Base-by-base conservation (phyloP, 331 rosid species). In the Stylosanthes scabra region DNA sequence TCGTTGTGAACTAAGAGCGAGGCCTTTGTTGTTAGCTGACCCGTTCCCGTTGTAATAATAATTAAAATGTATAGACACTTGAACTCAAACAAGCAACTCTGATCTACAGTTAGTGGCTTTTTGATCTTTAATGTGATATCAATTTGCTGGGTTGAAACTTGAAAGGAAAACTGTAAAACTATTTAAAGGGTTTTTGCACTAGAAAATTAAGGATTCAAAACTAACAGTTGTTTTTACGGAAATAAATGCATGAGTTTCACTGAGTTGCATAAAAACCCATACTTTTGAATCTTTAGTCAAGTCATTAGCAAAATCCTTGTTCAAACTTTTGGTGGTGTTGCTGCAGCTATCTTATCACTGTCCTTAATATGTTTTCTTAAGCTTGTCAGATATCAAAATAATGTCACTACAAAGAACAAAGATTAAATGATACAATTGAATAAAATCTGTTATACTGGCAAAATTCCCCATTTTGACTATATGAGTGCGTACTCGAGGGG, bases 1-100 rank as follows among this genome's bases (percentile, higher is more conserved):
- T 77, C 66, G 29, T n/a, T 39, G n/a, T 28, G 52, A 63, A 71
- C 37, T 49, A 58, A 75, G 56, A 58, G 46, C 77, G 63, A 10
- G 28, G 20, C 52, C 25, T 42, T 68, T 74, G 76, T 42, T 44
- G 64, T 39, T 31, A 46, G 65, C 47, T 60, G 64, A 14, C 11
- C 41, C 42, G 67, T 55, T 46, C 74, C 25, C 29, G 63, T 70
- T 64, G 74, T 58, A 75, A 65, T 75, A 68, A 80, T 58, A 28
- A 69, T 41, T 27, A 8, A 34, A 63, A 63, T 63, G 80, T 74
- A 80, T 55, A 80, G 63, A 60, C 39, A 41, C 44, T 67, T 27
- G 42, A 40, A 54, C 58, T 74, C 25, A 74, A n/a, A 47, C 68
- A 29, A 16, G 27, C 28, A 63, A 52, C 46, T 4, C 11, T 71